Base-by-base conservation (phyloP, 2,329 filamentous ascomycete genomes). In the Neurospora sp. region DNA sequence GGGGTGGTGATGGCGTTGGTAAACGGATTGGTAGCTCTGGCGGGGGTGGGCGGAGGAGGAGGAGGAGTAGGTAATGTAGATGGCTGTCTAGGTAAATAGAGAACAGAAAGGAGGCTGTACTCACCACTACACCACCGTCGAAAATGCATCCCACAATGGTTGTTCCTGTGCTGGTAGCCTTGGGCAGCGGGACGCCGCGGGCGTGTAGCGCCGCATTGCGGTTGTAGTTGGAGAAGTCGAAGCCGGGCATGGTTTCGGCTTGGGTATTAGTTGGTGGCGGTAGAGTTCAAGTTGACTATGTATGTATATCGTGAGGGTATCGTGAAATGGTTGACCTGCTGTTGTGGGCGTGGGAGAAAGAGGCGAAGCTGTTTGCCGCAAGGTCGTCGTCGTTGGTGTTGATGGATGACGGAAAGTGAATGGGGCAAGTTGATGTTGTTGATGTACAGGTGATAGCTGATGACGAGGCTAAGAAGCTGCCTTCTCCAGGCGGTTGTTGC, bases 201-300 rank as follows among this genome's bases (percentile, higher is more conserved):
- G 95, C 93, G 81, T 98, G 95, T 76, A 99, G 89, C 74, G 95
- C 95, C 80, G 91, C 89, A 88, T 99, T 99, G 86, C 96, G 93
- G 88, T 97, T 97, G 89, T 98, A 96, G 87, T 99, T 99, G 82
- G 93, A 96, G 87, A 99, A 99, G 85, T 98, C 94, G 87, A 97
- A 97, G 84, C 94, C 94, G 77, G 92, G 90, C 96, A 99, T 90
- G 83, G 72, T 33, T 28, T n/a, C 28, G 28, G 43, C 23, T 41
- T 67, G 15, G 19, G 65, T 23, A 40, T 23, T 65, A 68, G 37
- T 52, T 68, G 33, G 38, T 8, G 67, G 52, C 66, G 67, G 36
- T 11, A 52, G 52, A 28, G 11, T 23, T 41, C 8, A 43, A 40
- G 4, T 33, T 66, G 19, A 11, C n/a, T 46, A 57, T 36, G 52